Conservation (phyloP, 2,329 filamentous ascomycete genomes). For the Fusarium nematophilum region DNA sequence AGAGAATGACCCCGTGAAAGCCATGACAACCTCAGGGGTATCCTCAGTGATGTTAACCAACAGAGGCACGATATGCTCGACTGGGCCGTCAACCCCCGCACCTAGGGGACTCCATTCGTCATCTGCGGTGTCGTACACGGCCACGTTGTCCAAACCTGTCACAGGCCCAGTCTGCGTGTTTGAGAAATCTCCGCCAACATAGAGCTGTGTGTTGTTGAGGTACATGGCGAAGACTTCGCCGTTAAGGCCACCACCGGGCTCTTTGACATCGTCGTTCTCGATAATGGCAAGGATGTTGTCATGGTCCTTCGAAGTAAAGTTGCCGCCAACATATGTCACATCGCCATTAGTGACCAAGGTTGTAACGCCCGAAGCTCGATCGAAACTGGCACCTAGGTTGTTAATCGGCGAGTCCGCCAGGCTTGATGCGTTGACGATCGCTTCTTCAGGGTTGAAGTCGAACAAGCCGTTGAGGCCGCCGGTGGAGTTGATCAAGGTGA, state of each 20-base stretch:
- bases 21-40: slow-evolving; percentile 77
- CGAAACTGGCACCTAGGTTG: slow-evolving; percentile 77
- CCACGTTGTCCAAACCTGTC: slow-evolving; percentile 78
- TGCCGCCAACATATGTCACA: slow-evolving; percentile 82
- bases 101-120: slow-evolving; percentile 84
- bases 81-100: slow-evolving; percentile 84
- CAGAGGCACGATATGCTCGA: slow-evolving; percentile 80
- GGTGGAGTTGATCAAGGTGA: slow-evolving; percentile 77
- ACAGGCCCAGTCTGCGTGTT: slow-evolving; percentile 72
- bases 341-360: slow-evolving; percentile 74
- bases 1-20: slow-evolving; percentile 83
- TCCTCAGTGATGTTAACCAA: slow-evolving; percentile 79
- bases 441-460: slow-evolving; percentile 78
- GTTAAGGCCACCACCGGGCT: slow-evolving; percentile 80
- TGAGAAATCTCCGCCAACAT: slow-evolving; percentile 87
- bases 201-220: slow-evolving; percentile 74
- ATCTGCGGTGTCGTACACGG: slow-evolving; percentile 75
- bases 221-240: slow-evolving; percentile 79
- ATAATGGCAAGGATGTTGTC: slow-evolving; percentile 83
- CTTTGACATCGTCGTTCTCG: slow-evolving; percentile 69
- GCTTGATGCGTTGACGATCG: slow-evolving; percentile 67
- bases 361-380: slow-evolving; percentile 74
- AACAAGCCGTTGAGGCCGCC: slow-evolving; percentile 90
- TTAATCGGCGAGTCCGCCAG: slow-evolving; percentile 81
- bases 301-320: slow-evolving; percentile 77